phyloP scores from a whole-genome alignment of 768 basidiomycete species.

The Kwoniella sp. region DNA sequence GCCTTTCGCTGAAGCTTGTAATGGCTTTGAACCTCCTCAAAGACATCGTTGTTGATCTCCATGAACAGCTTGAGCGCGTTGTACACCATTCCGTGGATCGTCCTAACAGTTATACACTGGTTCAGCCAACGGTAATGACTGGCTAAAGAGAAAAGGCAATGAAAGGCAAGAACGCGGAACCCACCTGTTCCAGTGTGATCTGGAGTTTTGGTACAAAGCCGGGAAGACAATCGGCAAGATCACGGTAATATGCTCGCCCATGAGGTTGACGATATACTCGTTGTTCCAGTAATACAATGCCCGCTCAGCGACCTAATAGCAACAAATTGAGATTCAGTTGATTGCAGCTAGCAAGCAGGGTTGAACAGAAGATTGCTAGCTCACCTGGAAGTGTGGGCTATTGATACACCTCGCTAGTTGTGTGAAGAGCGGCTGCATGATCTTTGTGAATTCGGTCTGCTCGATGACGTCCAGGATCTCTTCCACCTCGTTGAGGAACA shows the following conservation, averaged over 20 bases:
- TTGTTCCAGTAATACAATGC: slow-evolving; percentile 99
- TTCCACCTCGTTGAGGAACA: slow-evolving; percentile 99
- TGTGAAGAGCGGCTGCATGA: slow-evolving; percentile 86
- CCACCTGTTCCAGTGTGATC: slow-evolving; percentile 97
- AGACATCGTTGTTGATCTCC: slow-evolving; percentile 97
- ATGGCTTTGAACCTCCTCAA: slow-evolving; percentile 88
- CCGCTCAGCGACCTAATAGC: slow-evolving; percentile 76
- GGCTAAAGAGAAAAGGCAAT: background rate
- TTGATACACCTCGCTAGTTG: slow-evolving; percentile 97
- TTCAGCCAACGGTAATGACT: background rate
- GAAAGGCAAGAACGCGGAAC: slow-evolving; percentile 44
- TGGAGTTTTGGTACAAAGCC: slow-evolving; percentile 91
- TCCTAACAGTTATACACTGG: slow-evolving; percentile 61
- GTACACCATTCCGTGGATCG: slow-evolving; percentile 99
- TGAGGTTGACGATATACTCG: slow-evolving; percentile 98
- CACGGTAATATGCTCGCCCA: slow-evolving; percentile 88
- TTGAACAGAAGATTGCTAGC: slow-evolving; percentile 9
- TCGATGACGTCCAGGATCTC: slow-evolving; percentile 98
- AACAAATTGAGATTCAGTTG: background rate
- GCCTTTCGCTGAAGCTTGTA: slow-evolving; percentile 84
- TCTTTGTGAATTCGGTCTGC: slow-evolving; percentile 92
- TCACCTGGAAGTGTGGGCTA: slow-evolving; percentile 92
- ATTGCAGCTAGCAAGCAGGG: background rate
- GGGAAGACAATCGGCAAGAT: slow-evolving; percentile 97
- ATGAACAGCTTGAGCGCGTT: slow-evolving; percentile 97